Evolutionary conservation across 331 rosid genomes (phyloP).

Genomic region (Rhamnella rubrinervis): DNA sequence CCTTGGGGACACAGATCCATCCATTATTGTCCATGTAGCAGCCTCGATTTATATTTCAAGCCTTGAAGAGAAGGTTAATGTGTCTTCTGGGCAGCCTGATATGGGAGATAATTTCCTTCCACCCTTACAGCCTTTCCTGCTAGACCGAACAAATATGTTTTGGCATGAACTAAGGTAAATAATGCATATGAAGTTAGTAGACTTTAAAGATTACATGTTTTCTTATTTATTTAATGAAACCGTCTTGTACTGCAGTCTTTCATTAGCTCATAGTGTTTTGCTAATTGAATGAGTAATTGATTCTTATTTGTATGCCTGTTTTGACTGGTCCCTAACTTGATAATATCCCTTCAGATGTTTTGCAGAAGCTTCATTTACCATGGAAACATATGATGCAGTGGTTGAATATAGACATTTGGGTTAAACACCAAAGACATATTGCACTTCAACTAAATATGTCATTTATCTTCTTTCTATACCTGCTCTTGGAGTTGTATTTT

Average conservation of each 20-base stretch:
- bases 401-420: neutral
- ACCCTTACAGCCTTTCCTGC: conserved; percentile 40
- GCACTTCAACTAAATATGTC: neutral
- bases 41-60: conserved; percentile 41
- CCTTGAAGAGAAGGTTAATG: conserved; percentile 36
- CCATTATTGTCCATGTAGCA: conserved; percentile 54
- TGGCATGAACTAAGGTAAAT: conserved; percentile 63
- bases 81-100: conserved; percentile 25
- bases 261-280: neutral
- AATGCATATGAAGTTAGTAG: neutral
- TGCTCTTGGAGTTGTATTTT: no score
- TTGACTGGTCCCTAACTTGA: neutral
- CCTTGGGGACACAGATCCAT: conserved; percentile 50
- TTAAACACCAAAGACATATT: neutral
- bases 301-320: neutral
- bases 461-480: neutral
- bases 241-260: no score
- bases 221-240: neutral
- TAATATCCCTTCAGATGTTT: conserved; percentile 41
- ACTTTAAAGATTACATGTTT: neutral
- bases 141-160: conserved; percentile 40
- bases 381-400: conserved; percentile 56
- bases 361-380: conserved; percentile 43
- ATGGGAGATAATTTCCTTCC: conserved; percentile 30
- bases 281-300: neutral